A percentile compares a stretch with the other conserved stretches of the same genome.
Conservation (phyloP, 129 eudicot species). For the Kitagawia praeruptora region DNA sequence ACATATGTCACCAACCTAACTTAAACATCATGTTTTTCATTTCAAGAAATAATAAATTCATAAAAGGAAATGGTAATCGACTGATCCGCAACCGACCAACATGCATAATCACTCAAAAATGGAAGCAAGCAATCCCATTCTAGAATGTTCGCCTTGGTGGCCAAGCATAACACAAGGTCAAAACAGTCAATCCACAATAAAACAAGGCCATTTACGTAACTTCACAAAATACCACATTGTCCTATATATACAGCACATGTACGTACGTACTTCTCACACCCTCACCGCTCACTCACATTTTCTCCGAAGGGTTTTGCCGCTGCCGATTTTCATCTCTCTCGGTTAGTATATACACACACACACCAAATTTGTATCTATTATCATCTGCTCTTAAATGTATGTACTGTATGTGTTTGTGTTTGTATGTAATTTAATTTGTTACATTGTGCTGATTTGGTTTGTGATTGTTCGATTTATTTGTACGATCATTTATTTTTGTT, state of each 20-base stretch:
- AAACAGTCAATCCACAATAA: neutral
- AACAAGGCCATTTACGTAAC: neutral
- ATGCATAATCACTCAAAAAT: neutral
- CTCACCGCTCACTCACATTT: neutral
- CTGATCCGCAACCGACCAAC: too few relatives aligned
- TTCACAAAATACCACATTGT: neutral
- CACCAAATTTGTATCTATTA: too few relatives aligned
- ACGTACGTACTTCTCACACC: neutral
- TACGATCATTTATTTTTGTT: neutral
- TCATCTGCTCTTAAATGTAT: neutral
- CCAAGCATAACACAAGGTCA: neutral
- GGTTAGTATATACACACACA: neutral
- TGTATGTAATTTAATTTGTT: too few relatives aligned
- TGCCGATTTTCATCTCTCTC: neutral
- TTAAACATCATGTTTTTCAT: too few relatives aligned
- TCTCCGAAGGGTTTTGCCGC: neutral
- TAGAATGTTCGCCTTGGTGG: neutral
- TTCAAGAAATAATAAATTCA: too few relatives aligned
- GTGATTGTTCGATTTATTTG: too few relatives aligned
- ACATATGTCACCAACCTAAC: too few relatives aligned
- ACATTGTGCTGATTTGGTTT: neutral
- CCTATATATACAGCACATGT: neutral
- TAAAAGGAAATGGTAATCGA: too few relatives aligned
- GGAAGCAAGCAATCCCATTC: neutral
- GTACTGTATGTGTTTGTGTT: neutral